phyloP scores from a whole-genome alignment of 2,329 filamentous ascomycete species.

The Scedosporium apiospermum region DNA sequence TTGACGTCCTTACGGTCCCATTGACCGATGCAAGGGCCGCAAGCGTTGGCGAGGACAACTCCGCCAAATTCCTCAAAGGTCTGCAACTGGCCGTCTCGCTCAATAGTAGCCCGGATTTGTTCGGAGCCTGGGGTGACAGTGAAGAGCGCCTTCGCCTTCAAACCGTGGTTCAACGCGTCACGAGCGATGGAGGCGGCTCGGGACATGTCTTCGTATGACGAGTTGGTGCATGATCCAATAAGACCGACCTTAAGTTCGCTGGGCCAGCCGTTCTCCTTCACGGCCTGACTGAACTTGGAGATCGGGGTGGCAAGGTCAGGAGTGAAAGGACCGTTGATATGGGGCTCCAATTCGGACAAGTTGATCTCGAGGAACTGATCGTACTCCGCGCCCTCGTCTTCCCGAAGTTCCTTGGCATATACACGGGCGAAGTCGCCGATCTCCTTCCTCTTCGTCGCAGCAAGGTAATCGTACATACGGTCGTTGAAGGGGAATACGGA shows the following conservation, averaged over 20 bases:
- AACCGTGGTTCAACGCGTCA: slow-evolving; percentile 81
- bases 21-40: slow-evolving; percentile 86
- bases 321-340: slow-evolving; percentile 98
- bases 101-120: slow-evolving; percentile 91
- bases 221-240: slow-evolving; percentile 98
- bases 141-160: slow-evolving; percentile 91
- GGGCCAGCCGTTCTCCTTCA: slow-evolving; percentile 92
- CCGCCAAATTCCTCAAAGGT: slow-evolving; percentile 96
- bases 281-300: slow-evolving; percentile 92
- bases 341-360: slow-evolving; percentile 86
- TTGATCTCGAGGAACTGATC: slow-evolving; percentile 96
- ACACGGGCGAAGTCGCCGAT: slow-evolving; percentile 84
- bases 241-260: slow-evolving; percentile 93
- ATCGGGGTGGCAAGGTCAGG: slow-evolving; percentile 96
- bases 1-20: slow-evolving; percentile 91
- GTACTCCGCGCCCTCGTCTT: slow-evolving; percentile 88
- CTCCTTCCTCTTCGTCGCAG: slow-evolving; percentile 77
- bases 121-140: slow-evolving; percentile 94
- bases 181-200: slow-evolving; percentile 84
- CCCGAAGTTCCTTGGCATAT: slow-evolving; percentile 77
- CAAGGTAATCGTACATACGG: slow-evolving; percentile 92
- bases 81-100: slow-evolving; percentile 79
- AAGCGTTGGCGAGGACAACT: slow-evolving; percentile 90
- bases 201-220: slow-evolving; percentile 78
- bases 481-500: slow-evolving; percentile 97